These are phyloP conservation scores for Notholithocarpus densiflorus DNA, from an alignment of 306 rosid genomes.

Conservation along the genomic window DNA sequence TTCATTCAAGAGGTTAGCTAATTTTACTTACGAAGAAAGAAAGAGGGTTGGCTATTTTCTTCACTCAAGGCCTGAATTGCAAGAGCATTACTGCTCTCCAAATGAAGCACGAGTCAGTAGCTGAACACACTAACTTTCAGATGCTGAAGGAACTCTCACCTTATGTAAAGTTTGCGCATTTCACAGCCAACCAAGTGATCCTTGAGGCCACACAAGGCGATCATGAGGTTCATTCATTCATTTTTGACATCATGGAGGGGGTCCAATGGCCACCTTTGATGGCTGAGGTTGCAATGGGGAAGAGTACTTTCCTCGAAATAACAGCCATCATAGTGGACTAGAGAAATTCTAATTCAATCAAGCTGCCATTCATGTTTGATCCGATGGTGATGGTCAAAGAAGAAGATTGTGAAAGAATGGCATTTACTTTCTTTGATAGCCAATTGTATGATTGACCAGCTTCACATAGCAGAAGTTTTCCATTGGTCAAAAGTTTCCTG, in stretches of 20 bases:
- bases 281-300: slow-evolving; percentile 55
- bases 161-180: slow-evolving; percentile 58
- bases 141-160: slow-evolving; percentile 65
- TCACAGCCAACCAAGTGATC: slow-evolving; percentile 71
- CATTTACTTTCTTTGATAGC: slow-evolving; percentile 15
- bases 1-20: slow-evolving; percentile 41
- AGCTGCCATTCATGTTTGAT: slow-evolving; percentile 47
- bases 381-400: slow-evolving; percentile 29
- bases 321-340: slow-evolving; percentile 41
- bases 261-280: slow-evolving; percentile 69
- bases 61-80: slow-evolving; percentile 45
- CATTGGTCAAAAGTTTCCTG: slow-evolving; percentile 37
- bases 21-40: too few species aligned
- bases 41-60: slow-evolving; percentile 31
- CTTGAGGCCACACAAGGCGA: slow-evolving; percentile 50
- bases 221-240: slow-evolving; percentile 48
- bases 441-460: slow-evolving; percentile 55
- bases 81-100: slow-evolving; percentile 10
- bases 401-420: slow-evolving; percentile 38
- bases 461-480: slow-evolving; percentile 35
- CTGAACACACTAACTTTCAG: slow-evolving; percentile 37
- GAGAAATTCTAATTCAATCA: slow-evolving; percentile 41
- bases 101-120: slow-evolving; percentile 20
- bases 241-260: slow-evolving; percentile 64
- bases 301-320: slow-evolving; percentile 39